Evolutionary conservation across 228 moss, liverwort and hornwort genomes (phyloP), one percentile per base, ranked within the genome.

Genomic region (Sphagnum magellanicum): DNA sequence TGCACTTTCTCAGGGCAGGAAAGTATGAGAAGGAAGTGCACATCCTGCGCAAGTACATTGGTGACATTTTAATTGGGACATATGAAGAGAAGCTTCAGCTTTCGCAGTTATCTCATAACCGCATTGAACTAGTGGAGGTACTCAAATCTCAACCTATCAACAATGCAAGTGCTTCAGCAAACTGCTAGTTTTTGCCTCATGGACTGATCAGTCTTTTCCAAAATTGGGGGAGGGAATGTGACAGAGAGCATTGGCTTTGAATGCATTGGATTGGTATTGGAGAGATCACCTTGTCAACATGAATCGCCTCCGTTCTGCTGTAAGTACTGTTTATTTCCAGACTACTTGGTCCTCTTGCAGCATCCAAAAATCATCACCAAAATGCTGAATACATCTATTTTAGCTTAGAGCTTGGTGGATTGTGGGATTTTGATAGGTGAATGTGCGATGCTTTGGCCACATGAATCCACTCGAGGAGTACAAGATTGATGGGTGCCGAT

Each of bases 381-480:
- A 4, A n/a, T 74, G 8, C 9, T 67, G 49, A 32, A n/a, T 5
- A 6, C 10, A 12, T 16, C 60, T 60, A 16, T 60, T n/a, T 6
- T 16, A 14, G 5, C 50, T 10, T 6, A 49, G 16, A 15, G 67
- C 10, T 8, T 50, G 11, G 8, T 60, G 17, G 61, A 16, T 10
- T 50, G 6, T 49, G 59, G 9, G 51, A 8, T 1, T 14, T 16
- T 51, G 14, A 61, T 69, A 85, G 84, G 84, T 81, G 10, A 94
- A 94, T 63, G 94, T 98, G 0, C 90, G 98, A 66, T 92, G 92
- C 84, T 98, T 98, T 75, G 98, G 98, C 15, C 98, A 98, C 72
- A 84, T 98, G 98, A 98, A 98, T 68, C 98, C 98, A 5, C 71
- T 98, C 6, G 98, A 98, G 74, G 98, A 98, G 71, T 98, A 98